phyloP scores from a whole-genome alignment of 202 grass and related monocot genomes.

The Schoenoplectus tabernaemontani region DNA sequence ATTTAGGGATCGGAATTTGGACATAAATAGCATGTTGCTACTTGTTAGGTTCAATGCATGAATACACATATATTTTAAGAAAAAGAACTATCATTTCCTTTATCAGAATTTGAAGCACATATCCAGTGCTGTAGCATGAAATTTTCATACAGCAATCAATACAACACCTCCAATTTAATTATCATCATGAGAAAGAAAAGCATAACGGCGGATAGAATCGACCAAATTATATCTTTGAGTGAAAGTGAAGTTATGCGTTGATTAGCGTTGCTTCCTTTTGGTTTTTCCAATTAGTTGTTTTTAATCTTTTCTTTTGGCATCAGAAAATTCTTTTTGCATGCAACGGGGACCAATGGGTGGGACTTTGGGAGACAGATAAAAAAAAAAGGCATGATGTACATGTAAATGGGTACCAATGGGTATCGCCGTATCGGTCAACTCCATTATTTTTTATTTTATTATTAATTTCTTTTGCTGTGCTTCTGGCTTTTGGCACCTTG shows the following conservation, averaged over 20 bases:
- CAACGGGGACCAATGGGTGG: slow-evolving; percentile 14
- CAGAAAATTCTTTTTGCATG: slow-evolving; percentile 15
- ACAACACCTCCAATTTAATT: neutral
- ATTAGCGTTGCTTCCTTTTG: neutral
- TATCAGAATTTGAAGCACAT: neutral
- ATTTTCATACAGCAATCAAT: neutral
- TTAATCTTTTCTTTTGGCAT: neutral
- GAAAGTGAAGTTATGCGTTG: neutral
- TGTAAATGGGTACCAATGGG: neutral
- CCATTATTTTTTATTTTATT: neutral
- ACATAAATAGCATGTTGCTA: neutral
- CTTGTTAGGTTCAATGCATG: neutral
- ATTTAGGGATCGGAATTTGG: neutral
- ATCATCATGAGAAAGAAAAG: slow-evolving; percentile 1
- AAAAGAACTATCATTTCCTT: neutral
- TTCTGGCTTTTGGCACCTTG: slow-evolving; percentile 2
- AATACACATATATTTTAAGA: neutral
- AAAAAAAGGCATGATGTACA: neutral
- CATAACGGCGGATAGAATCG: neutral
- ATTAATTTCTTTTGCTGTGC: neutral
- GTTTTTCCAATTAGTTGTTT: neutral
- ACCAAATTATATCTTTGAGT: neutral
- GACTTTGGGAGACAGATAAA: slow-evolving; percentile 20
- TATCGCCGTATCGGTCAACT: slow-evolving; percentile 16
- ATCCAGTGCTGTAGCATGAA: neutral